Base-by-base conservation (phyloP, 1,284 basidiomycete species). In the Rhodotorula sp. region DNA sequence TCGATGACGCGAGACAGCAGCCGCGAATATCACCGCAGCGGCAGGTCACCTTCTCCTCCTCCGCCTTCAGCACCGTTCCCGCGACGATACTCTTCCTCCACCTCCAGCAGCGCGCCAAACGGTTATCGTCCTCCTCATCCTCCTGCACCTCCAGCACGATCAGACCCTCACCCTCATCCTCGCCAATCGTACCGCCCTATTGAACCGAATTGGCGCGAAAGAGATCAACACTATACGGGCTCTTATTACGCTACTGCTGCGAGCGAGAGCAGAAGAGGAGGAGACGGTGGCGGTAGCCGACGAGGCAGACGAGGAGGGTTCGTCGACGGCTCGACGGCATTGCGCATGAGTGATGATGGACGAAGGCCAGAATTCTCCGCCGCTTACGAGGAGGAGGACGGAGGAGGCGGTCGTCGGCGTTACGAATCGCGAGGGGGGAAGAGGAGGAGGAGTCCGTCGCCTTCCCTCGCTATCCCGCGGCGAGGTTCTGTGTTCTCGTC, bases 191-290 rank as follows among this genome's bases (percentile, higher is more conserved):
- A 46, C 4, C 54, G 51, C 22, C 29, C 20, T n/a, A 54, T 29
- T 12, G 70, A 71, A 48, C 70, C 70, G 15, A 56, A 62, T 48
- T 71, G 70, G 70, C 49, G 70, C 46, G 70, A 71, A 20, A 55
- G 70, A 10, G 70, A 71, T 33, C 55, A 62, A 45, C 45, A 60
- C 6, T 71, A 62, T 44, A 55, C 55, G 1, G 69, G 69, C 8
- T 62, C 55, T 17, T 71, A 71, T 55, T 65, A 68, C 18, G 55
- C 20, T 15, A 42, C 37, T 42, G 37, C 37, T 10, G 55, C 63
- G 44, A 66, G 69, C 44, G 33, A 6, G 33, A 67, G 66, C 42
- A 30, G 70, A 56, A 22, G 60, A 1, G 61, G 60, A 1, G 61
- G 24, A 24, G 5, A 26, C 18, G 30, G 44, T 12, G 18, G 37